Evolutionary conservation across 2,329 filamentous ascomycete species (phyloP).

Genomic region (Verticillium albo-atrum): DNA sequence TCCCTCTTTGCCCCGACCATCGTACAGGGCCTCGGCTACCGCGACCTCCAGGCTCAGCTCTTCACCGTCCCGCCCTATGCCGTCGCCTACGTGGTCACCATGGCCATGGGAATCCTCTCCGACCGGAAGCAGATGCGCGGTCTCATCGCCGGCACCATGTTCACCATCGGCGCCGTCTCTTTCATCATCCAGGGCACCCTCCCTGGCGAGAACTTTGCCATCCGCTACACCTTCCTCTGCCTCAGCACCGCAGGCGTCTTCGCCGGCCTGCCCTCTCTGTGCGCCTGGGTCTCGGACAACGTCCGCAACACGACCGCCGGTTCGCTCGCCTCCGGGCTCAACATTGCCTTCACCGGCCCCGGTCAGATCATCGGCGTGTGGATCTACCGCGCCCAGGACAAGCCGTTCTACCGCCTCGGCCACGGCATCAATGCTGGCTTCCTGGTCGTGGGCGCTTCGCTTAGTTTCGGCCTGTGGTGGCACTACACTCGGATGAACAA

Average conservation of each 20-base stretch:
- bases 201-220: conserved; percentile 2
- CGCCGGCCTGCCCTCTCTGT: conserved; percentile 62
- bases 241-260: conserved; percentile 64
- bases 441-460: conserved; percentile 49
- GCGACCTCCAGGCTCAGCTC: conserved; percentile 18
- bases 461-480: conserved; percentile 30
- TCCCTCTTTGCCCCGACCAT: conserved; percentile 34
- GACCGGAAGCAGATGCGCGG: conserved; percentile 24
- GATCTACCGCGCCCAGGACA: conserved; percentile 66
- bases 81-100: conserved; percentile 24
- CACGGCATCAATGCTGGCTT: conserved; percentile 64
- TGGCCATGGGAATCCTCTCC: conserved; percentile 25
- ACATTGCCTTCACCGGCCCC: conserved; percentile 59
- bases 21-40: conserved; percentile 18
- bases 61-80: conserved; percentile 27
- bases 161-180: not conserved
- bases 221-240: conserved; percentile 67
- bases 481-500: not conserved
- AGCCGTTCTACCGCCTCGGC: conserved; percentile 58
- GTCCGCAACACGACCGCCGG: conserved; percentile 60
- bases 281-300: conserved; percentile 69
- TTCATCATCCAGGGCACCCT: conserved; percentile 13
- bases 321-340: conserved; percentile 66
- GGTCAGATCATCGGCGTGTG: conserved; percentile 70
- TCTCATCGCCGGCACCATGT: conserved; percentile 12